Base-by-base conservation (phyloP, 2,329 filamentous ascomycete species). In the Atkinsonella hypoxylon region DNA sequence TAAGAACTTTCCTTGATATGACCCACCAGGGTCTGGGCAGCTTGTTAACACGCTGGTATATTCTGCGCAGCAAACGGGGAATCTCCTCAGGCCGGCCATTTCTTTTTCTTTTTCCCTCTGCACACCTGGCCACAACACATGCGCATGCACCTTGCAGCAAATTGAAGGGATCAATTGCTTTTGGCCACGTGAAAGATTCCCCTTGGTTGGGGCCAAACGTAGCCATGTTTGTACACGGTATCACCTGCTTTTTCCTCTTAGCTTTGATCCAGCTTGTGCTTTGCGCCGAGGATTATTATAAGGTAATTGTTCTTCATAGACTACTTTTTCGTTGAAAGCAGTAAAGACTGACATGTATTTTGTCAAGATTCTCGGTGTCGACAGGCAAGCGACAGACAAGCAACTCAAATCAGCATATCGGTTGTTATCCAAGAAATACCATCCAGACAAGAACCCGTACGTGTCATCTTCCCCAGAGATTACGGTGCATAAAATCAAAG, bases 401-500 rank as follows among this genome's bases (percentile, higher is more conserved):
- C 85, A 97, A 61, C 85, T 98, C 65, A 98, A 98, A 70, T 86
- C 87, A 44, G 90, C 93, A 20, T 98, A 98, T 69, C 82, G 90
- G 53, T 83, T 82, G 53, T 76, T 98, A 11, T 94, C 87, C 73
- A 97, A 97, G 70, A 95, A 94, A 67, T 96, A 79, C 67, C 93
- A 98, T 64, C 93, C 93, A 3, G 93, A 98, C 70, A 98, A 98
- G 78, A 97, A 97, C 61, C 89, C 91, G 85, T 93, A 78, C 61
- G 85, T 72, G 43, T 47, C 51, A 44, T 45, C 47, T 12, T 42
- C 12, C 22, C 17, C 22, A 15, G 15, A 26, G 26, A 5, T 26
- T 26, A 26, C 4, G 7, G 26, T 41, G 3, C 18, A 40, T 46
- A 36, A 45, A 34, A n/a, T n/a, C n/a, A 39, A 12, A 39, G 9